Evolutionary conservation across 2,329 filamentous ascomycete species (phyloP), one percentile per base, ranked within the genome.

Genomic region (Grosmannia penicillata): DNA sequence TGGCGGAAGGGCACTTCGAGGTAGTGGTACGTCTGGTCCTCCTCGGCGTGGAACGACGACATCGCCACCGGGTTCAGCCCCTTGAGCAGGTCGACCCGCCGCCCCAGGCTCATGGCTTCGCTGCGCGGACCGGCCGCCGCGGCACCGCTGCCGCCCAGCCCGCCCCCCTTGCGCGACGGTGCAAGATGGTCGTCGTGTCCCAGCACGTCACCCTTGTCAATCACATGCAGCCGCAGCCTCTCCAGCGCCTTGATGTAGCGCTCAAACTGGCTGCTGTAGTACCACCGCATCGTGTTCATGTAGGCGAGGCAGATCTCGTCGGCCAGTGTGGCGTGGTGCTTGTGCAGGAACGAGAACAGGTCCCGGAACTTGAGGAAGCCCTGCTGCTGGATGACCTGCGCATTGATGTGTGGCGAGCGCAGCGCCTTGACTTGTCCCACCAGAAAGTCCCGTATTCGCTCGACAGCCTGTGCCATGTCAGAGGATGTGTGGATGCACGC

Each of bases 231-330:
- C 51, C 82, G 89, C 43, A 98, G 69, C 56, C 85, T 93, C 39
- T 81, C 78, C 6, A 98, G 66, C 0, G 91, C 78, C 49, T 78
- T 77, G 46, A 82, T 76, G 56, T 98, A 98, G 25, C 89, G 78
- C 4, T 74, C 77, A 53, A 98, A 98, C 55, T 95, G 84, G 47
- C 82, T 91, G 38, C 81, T 62, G 54, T 96, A 96, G 53, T 98
- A 98, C 91, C 91, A 98, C 38, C 86, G 76, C 85, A 98, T 98
- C 0, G 93, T 98, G 56, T 95, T 94, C 62, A 93, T 79, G 52
- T 98, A 98, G 4, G 93, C 91, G 54, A 85, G 81, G 8, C 78
- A 78, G 47, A 98, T 93, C 57, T 98, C 84, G 38, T 87, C 79
- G 8, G 84, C 85, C 6, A 98, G 72, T n/a, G 74, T 68, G 1